A percentile compares a stretch with the other conserved stretches of the same genome.
Evolutionary conservation across 129 eudicot genomes (phyloP).

Genomic region (Flaveria sonorensis): DNA sequence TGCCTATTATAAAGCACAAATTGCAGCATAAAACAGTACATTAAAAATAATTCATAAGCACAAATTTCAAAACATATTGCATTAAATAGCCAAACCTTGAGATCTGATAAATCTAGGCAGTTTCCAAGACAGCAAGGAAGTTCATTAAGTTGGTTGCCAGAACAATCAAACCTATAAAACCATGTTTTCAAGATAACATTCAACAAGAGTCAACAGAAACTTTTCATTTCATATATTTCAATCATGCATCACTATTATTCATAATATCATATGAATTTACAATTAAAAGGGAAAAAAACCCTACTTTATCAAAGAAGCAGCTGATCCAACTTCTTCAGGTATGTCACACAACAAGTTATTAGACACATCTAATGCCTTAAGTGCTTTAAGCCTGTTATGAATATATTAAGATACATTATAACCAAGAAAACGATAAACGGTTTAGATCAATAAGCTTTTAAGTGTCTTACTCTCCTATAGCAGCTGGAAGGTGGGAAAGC

Average conservation of each 20-base stretch:
- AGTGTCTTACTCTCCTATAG: constrained; percentile 85
- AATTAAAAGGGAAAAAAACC: constrained; percentile 6
- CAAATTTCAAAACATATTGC: constrained; percentile 22
- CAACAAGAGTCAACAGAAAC: constrained; percentile 1
- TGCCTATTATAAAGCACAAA: constrained; percentile 52
- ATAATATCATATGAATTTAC: neutral
- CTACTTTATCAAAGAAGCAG: constrained; percentile 82
- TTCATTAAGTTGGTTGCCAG: constrained; percentile 66
- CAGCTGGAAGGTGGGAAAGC: constrained; percentile 81
- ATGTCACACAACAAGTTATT: constrained; percentile 53
- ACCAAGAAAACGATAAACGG: neutral
- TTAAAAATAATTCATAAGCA: neutral
- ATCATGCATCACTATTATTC: neutral
- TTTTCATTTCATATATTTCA: constrained; percentile 8
- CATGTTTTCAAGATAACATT: constrained; percentile 21
- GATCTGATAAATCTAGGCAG: constrained; percentile 67
- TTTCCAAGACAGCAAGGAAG: constrained; percentile 81
- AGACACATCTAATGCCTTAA: constrained; percentile 83
- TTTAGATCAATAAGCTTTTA: neutral
- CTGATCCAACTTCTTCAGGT: constrained; percentile 86
- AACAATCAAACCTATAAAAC: constrained; percentile 76
- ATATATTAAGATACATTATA: neutral
- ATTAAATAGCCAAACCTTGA: constrained; percentile 61
- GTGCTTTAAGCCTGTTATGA: constrained; percentile 66
- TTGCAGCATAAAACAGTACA: constrained; percentile 1